Percentiles rank a stretch among this genome's conserved stretches.
These are phyloP conservation scores for Hymenoscyphus infarciens DNA, from an alignment of 2,329 filamentous ascomycete genomes.

Conservation along the genomic window DNA sequence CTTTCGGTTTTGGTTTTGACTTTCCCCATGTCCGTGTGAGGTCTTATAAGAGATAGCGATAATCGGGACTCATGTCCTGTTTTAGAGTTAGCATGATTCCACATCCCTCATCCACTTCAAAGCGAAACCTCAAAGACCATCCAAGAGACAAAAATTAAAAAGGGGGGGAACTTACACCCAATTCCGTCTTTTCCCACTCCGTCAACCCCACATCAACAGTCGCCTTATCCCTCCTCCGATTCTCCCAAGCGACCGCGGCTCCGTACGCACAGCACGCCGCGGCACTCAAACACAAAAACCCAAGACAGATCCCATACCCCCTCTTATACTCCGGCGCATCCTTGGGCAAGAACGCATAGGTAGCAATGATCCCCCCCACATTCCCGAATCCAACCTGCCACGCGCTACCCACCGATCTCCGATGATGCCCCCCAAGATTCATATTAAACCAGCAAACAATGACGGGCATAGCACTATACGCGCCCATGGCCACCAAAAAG, in stretches of 20 bases:
- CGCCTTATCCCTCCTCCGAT: constrained; percentile 53
- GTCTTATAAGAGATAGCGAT: not conserved
- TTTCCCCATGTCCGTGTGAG: not conserved
- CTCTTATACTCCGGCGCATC: constrained; percentile 67
- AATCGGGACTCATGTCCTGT: constrained; percentile 4
- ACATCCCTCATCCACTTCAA: too few relatives aligned
- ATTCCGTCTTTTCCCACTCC: constrained; percentile 55
- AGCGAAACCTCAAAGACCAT: too few relatives aligned
- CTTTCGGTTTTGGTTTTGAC: not conserved
- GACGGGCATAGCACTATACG: constrained; percentile 86
- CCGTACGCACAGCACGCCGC: constrained; percentile 59
- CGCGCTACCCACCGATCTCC: constrained; percentile 65
- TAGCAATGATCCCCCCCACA: constrained; percentile 74
- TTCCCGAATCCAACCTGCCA: constrained; percentile 81
- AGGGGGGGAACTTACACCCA: constrained; percentile 30
- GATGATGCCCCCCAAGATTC: constrained; percentile 71
- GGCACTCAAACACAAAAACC: constrained; percentile 66
- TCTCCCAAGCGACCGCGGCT: constrained; percentile 54
- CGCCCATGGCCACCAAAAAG: constrained; percentile 76
- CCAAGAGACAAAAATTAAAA: too few relatives aligned
- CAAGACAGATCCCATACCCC: constrained; percentile 75
- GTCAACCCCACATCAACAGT: constrained; percentile 48
- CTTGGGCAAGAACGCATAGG: constrained; percentile 61
- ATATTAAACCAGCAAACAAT: constrained; percentile 81
- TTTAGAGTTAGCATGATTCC: too few relatives aligned